Percentiles rank a stretch among this genome's conserved stretches.
These are phyloP conservation scores for Diaporthe helianthi DNA, from an alignment of 2,329 filamentous ascomycete genomes.

Conservation along the genomic window DNA sequence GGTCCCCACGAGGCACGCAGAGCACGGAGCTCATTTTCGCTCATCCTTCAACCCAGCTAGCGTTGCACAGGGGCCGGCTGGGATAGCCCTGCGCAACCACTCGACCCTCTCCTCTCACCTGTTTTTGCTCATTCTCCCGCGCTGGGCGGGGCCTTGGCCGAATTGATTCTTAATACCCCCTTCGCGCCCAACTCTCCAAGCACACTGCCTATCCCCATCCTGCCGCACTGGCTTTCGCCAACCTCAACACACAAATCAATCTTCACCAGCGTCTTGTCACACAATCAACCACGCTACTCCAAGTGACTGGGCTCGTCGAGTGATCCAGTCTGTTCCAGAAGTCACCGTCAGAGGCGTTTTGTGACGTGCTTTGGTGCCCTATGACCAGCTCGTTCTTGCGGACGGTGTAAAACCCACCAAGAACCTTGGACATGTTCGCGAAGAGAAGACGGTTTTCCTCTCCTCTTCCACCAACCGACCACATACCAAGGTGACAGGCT, in stretches of 20 bases:
- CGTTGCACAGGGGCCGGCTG: constrained; percentile 5
- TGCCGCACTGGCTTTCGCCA: constrained; percentile 39
- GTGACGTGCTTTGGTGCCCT: constrained; percentile 47
- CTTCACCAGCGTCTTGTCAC: constrained; percentile 26
- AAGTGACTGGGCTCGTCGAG: constrained; percentile 45
- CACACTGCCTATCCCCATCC: constrained; percentile 29
- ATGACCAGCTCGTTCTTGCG: constrained; percentile 26
- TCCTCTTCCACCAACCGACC: constrained; percentile 64
- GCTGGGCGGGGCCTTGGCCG: constrained; percentile 22
- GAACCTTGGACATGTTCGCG: constrained; percentile 62
- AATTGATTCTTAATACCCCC: constrained; percentile 27
- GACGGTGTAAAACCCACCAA: constrained; percentile 39
- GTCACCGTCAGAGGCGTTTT: constrained; percentile 45
- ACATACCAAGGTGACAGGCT: constrained; percentile 68
- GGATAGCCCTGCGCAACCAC: constrained; percentile 18
- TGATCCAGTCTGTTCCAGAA: constrained; percentile 49
- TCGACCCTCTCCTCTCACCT: not conserved
- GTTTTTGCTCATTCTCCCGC: constrained; percentile 18
- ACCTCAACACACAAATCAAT: constrained; percentile 31
- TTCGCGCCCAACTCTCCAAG: constrained; percentile 37
- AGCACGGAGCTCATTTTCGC: constrained; percentile 26
- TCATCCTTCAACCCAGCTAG: constrained; percentile 20
- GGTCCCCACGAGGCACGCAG: constrained; percentile 32
- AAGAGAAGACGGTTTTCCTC: constrained; percentile 60
- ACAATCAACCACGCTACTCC: constrained; percentile 31